These are phyloP conservation scores for Phialophora chinensis DNA, from an alignment of 2,329 filamentous ascomycete genomes.

Conservation along the genomic window DNA sequence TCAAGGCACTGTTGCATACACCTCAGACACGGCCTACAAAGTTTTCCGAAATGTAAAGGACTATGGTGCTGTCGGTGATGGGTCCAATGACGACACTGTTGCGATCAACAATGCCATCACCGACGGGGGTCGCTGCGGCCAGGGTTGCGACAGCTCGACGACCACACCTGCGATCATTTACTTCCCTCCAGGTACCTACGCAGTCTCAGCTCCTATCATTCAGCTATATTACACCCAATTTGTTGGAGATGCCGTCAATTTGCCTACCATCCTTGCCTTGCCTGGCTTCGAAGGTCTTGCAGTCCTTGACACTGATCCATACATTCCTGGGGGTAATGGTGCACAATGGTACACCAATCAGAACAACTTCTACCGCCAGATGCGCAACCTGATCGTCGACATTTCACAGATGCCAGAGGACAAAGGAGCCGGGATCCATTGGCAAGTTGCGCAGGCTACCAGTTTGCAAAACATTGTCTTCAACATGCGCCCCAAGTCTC, in stretches of 20 bases:
- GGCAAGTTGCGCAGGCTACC: conserved; percentile 84
- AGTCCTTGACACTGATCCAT: conserved; percentile 87
- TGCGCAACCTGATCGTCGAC: conserved; percentile 83
- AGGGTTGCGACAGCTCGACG: conserved; percentile 82
- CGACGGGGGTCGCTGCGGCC: conserved; percentile 78
- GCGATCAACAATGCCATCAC: conserved; percentile 86
- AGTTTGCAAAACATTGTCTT: conserved; percentile 81
- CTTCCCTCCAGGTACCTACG: conserved; percentile 86
- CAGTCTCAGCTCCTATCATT: conserved; percentile 77
- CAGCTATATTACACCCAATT: conserved; percentile 95
- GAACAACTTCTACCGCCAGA: conserved; percentile 81
- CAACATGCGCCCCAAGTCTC: conserved; percentile 73
- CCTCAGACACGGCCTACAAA: conserved; percentile 60
- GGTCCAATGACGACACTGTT: conserved; percentile 78
- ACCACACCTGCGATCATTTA: conserved; percentile 86
- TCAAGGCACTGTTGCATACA: conserved; percentile 70
- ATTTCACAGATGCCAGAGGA: conserved; percentile 65
- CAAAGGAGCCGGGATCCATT: conserved; percentile 74
- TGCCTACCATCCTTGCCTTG: conserved; percentile 77
- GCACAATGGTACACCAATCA: conserved; percentile 80
- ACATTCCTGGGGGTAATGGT: conserved; percentile 63
- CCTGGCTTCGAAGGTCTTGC: conserved; percentile 80
- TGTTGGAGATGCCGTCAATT: conserved; percentile 75
- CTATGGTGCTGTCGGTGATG: conserved; percentile 73
- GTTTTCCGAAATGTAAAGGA: conserved; percentile 79